These are phyloP conservation scores for Leishmania tropica DNA, from an alignment of 208 protist genomes.

Conservation along the genomic window DNA sequence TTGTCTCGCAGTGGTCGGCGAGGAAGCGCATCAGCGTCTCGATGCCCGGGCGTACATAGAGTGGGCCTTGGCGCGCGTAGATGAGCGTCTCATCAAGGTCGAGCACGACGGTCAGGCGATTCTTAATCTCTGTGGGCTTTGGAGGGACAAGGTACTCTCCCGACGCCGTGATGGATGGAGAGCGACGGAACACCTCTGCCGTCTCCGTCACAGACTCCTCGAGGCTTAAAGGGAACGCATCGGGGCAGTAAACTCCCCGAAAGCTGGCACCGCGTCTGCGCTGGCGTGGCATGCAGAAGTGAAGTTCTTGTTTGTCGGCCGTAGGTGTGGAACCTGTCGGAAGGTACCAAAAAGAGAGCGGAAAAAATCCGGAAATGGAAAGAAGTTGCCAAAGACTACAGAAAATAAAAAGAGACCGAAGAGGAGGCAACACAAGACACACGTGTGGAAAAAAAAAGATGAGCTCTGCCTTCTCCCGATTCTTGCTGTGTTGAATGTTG, in stretches of 20 bases:
- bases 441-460: not conserved
- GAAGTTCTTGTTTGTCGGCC: not conserved
- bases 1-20: conserved; percentile 71
- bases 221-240: conserved; percentile 11
- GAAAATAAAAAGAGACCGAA: not conserved
- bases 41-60: conserved; percentile 89
- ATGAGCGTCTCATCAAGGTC: conserved; percentile 94
- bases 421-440: not conserved
- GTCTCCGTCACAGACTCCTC: conserved; percentile 23
- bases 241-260: conserved; percentile 37
- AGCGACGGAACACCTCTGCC: conserved; percentile 35
- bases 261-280: conserved; percentile 60
- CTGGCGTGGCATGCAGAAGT: conserved; percentile 31
- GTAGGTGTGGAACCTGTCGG: not conserved
- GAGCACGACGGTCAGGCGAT: conserved; percentile 87
- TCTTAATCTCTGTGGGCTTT: conserved; percentile 40
- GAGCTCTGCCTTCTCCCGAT: not conserved
- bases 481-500: not conserved
- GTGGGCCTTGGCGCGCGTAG: conserved; percentile 81
- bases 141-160: conserved; percentile 60
- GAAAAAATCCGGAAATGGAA: not conserved
- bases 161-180: conserved; percentile 34
- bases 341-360: not conserved
- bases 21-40: conserved; percentile 83
- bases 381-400: not conserved